These are phyloP conservation scores for Haberlea rhodopensis DNA, from an alignment of 257 asterid species.

Conservation along the genomic window DNA sequence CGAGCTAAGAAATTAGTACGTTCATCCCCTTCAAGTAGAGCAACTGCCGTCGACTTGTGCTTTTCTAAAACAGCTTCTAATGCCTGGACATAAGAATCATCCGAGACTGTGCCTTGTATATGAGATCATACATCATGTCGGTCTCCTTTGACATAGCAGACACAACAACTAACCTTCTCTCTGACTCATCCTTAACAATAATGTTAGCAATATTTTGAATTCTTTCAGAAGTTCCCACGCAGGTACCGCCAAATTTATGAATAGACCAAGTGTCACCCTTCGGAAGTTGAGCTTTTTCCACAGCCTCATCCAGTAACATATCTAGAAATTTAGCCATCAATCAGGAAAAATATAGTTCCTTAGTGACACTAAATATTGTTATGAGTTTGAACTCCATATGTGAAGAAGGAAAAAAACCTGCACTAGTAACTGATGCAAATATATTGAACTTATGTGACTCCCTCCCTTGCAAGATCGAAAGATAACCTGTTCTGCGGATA, in stretches of 20 bases:
- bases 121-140: slow-evolving; percentile 94
- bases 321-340: slow-evolving; percentile 33
- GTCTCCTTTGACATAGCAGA: slow-evolving; percentile 99
- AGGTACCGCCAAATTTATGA: slow-evolving; percentile 97
- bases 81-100: slow-evolving; percentile 60
- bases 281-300: slow-evolving; percentile 55
- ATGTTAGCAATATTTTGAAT: slow-evolving; percentile 78
- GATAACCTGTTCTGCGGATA: slow-evolving; percentile 44
- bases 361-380: slow-evolving; percentile 4
- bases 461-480: slow-evolving; percentile 39
- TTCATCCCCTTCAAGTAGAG: slow-evolving; percentile 77
- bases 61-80: slow-evolving; percentile 78
- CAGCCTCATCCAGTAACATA: slow-evolving; percentile 47
- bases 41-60: slow-evolving; percentile 73
- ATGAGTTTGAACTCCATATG: slow-evolving; percentile 5
- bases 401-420: slow-evolving; percentile 40
- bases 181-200: slow-evolving; percentile 64
- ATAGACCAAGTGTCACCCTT: slow-evolving; percentile 89
- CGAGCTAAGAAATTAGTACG: slow-evolving; percentile 57
- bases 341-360: slow-evolving; percentile 10
- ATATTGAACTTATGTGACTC: slow-evolving; percentile 36
- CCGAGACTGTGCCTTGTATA: slow-evolving; percentile 80
- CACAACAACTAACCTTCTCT: slow-evolving; percentile 70
- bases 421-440: slow-evolving; percentile 58
- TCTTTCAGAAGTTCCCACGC: slow-evolving; percentile 90